Evolutionary conservation across 805 yeast genomes (phyloP), one percentile per base, ranked within the genome.

Genomic region (Groenewaldozyma salmanticensis): DNA sequence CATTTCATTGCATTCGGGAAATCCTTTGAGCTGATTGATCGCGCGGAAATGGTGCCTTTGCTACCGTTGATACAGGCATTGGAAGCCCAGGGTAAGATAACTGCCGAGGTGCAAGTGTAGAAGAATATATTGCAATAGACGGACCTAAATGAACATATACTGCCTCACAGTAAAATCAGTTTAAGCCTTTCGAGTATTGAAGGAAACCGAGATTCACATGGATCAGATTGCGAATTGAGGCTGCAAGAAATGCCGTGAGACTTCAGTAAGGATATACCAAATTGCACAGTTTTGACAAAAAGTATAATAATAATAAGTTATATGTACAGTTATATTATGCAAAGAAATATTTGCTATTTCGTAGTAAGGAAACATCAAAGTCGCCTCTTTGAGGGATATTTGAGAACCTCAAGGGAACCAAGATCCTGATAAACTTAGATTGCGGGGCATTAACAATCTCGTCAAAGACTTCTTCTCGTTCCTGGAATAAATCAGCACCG

Each of bases 1-100:
- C 98, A 92, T 59, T 92, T 83, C 55, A 74, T 90, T 34, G 81
- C 95, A 40, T 85, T 92, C 55, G 75, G 82, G 11, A 80, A 81
- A 45, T 95, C 87, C 49, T 92, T 85, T 60, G 79, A 75, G 40
- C 71, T 92, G 49, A 68, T 92, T 27, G 97, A 87, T 45, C 67
- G 77, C 39, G 68, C 70, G 41, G 99, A 92, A 49, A 64, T 87
- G 60, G 81, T 70, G 42, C 97, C 98, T 0, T 64, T 92, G 47
- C 61, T 68, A 35, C 79, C 82, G 4, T 66, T 92, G 60, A 83
- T 94, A 37, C 87, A 79, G 47, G 76, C 72, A 52, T 70, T 92
- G 46, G 95, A 86, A 61, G 67, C 68, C 24, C 96, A 90, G 62
- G 96, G 96, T 1, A 88, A 86, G 58, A 81, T 88, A 24, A 24